phyloP scores from a whole-genome alignment of 2,329 filamentous ascomycete genomes.

The Phoma sp. region DNA sequence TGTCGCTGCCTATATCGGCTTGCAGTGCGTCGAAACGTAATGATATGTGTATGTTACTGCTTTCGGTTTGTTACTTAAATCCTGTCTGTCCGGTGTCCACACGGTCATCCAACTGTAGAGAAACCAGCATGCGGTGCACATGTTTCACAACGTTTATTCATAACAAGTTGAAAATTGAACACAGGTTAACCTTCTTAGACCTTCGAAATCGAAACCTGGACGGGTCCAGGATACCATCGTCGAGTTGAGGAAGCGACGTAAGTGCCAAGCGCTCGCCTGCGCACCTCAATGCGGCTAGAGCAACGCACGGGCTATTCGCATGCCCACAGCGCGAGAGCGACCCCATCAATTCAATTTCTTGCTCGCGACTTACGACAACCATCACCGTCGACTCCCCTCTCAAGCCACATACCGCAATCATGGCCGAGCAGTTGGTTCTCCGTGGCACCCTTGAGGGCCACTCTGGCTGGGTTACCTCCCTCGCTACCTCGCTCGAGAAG shows the following conservation, averaged over 20 bases:
- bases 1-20: neutral
- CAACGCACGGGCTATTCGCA: neutral
- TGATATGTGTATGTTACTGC: neutral
- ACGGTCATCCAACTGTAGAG: too few species aligned
- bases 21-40: neutral
- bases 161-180: too few species aligned
- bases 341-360: slow-evolving; percentile 17
- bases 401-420: slow-evolving; percentile 56
- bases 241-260: neutral
- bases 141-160: too few species aligned
- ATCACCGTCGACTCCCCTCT: slow-evolving; percentile 40
- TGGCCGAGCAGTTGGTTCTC: slow-evolving; percentile 94
- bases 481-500: slow-evolving; percentile 99
- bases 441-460: slow-evolving; percentile 98
- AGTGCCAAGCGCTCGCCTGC: slow-evolving; percentile 5
- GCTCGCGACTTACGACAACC: slow-evolving; percentile 34
- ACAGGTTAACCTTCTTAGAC: too few species aligned
- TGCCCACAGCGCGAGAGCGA: slow-evolving; percentile 12
- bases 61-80: neutral
- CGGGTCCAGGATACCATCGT: neutral
- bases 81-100: too few species aligned
- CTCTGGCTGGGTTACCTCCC: slow-evolving; percentile 98
- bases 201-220: too few species aligned
- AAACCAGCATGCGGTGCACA: too few species aligned
- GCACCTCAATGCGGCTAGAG: slow-evolving; percentile 2